Evolutionary conservation across 164 flowering plant genomes (phyloP), one percentile per base, ranked within the genome.

Genomic region (Akebia trifoliata): DNA sequence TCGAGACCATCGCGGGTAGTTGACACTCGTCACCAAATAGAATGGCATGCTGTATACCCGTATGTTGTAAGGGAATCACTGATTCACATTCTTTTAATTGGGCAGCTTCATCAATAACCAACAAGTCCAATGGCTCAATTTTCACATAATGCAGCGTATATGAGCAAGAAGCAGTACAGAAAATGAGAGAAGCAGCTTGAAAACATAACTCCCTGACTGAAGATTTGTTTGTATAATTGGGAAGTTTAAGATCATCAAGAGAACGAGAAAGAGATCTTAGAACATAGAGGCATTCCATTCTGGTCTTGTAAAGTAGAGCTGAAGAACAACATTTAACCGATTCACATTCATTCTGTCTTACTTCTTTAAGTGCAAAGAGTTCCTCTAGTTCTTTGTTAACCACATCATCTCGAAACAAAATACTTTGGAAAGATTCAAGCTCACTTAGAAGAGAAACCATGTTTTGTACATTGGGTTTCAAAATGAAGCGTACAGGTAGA

Each of bases 31-130:
- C 86, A 0, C 89, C 89, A 15, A 77, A 49, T 22, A 83, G 67
- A 49, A 83, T 43, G 20, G 64, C 84, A 66, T 77, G 75, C 0
- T 44, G 39, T 25, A 83, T 37, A 17, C 78, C 78, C 1, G 48
- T 14, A 30, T 81, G 64, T 45, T 71, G 82, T 22, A 81, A 50
- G 0, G 89, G 82, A 6, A 83, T 76, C 2, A 48, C 25, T 9
- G 88, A 77, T 48, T 83, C 85, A 58, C 77, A 76, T 54, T 83
- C 86, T 56, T 72, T 81, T 8, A 83, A 46, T 49, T 78, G 83
- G 2, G 84, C 81, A 12, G 82, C 88, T 71, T 79, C 85, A 52
- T 83, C 85, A 43, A 83, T 65, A 9, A 83, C 59, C 38, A 77
- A 50, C 48, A 75, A 34, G 28, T 72, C 30, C 21, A 79, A 12